Evolutionary conservation across 2,329 filamentous ascomycete genomes (phyloP), one percentile per base, ranked within the genome.

Genomic region (Talaromyces sp.): DNA sequence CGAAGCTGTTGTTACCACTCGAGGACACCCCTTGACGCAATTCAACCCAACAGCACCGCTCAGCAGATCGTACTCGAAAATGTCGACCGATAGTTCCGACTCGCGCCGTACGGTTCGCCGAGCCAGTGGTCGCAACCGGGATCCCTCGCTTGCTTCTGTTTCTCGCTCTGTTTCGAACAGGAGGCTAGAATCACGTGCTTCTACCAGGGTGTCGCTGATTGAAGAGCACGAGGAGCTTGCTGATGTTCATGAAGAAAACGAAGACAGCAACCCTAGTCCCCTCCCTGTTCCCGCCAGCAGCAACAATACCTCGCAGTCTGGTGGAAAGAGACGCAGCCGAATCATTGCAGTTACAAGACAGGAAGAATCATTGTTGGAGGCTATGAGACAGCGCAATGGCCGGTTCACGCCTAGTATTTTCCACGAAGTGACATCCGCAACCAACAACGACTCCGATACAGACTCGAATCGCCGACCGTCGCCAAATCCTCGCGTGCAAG

Each of bases 331-430:
- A 57, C 73, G 78, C 63, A 80, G 78, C 62, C 75, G 78, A 49
- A 70, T 82, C 22, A 82, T 84, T 71, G 77, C 80, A 15, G 81
- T 84, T 28, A 84, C 82, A 0, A 73, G 79, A 59, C 81, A 83
- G 67, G 82, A 84, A 69, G 80, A 83, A 63, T 73, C 78, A 47
- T 72, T 84, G 1, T 70, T 84, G 3, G 80, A 81, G 65, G 79
- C 81, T 1, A 78, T 84, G 70, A 74, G 82, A 59, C 71, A 75
- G 57, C 80, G 81, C 55, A 75, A 79, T 64, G 79, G 80, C 56
- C 76, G 73, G 44, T 77, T 82, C 67, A 76, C 77, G 3, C 74
- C 79, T 22, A 75, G 75, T 63, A 72, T 80, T 28, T 73, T 72
- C 64, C 65, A 72, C 10, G 68, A 70, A 57, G 28, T 64, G 15